Evolutionary conservation across 1,284 basidiomycete species (phyloP).

Genomic region (Exobasidium rhododendri): DNA sequence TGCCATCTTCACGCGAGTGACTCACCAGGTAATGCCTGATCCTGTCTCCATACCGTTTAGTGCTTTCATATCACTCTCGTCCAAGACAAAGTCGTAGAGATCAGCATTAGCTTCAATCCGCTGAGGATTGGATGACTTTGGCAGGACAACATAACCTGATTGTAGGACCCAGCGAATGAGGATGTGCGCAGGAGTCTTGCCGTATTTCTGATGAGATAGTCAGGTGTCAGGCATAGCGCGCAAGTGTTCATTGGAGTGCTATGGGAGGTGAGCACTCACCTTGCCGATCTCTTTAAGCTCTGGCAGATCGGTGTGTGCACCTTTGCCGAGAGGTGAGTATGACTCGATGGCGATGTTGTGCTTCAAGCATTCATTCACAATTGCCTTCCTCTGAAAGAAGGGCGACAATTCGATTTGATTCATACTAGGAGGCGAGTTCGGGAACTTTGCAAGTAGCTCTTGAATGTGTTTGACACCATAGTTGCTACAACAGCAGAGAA

Average conservation of each 20-base stretch:
- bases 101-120: constrained; percentile 69
- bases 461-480: constrained; percentile 27
- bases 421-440: constrained; percentile 18
- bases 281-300: constrained; percentile 12
- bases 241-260: constrained; percentile 15
- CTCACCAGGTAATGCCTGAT: constrained; percentile 17
- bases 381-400: constrained; percentile 73
- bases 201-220: constrained; percentile 58
- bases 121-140: constrained; percentile 68
- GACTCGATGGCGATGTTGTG: constrained; percentile 72
- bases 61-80: constrained; percentile 62
- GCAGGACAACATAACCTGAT: constrained; percentile 61
- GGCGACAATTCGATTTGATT: constrained; percentile 69
- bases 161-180: constrained; percentile 76
- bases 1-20: no score
- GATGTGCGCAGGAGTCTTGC: constrained; percentile 68
- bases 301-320: constrained; percentile 19
- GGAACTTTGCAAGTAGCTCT: constrained; percentile 51
- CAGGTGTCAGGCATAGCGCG: constrained; percentile 25
- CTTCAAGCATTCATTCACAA: constrained; percentile 71
- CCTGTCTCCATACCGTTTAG: constrained; percentile 18
- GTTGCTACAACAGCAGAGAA: constrained; percentile 23
- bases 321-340: constrained; percentile 22
- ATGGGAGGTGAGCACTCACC: constrained; percentile 24
- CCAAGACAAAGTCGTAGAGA: constrained; percentile 69